phyloP scores from a whole-genome alignment of 78 protist species.

The Isochrysis galbana region DNA sequence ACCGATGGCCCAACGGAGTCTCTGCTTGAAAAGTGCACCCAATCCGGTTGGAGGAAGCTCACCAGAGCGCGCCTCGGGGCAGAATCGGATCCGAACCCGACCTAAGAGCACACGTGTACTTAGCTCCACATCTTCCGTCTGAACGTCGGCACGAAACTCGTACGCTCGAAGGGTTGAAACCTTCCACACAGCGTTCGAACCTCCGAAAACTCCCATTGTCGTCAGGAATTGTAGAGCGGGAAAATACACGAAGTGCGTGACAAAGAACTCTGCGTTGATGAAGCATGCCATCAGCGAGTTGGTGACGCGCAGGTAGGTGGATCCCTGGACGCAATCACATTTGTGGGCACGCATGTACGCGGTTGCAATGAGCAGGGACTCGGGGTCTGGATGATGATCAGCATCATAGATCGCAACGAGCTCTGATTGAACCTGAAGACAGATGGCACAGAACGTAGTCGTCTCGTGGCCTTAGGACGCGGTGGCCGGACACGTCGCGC shows the following conservation, averaged over 20 bases:
- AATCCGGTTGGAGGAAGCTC: background rate
- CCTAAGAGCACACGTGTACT: background rate
- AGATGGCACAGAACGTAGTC: too few relatives aligned
- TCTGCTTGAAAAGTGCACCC: background rate
- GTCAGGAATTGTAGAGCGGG: background rate
- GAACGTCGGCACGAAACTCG: background rate
- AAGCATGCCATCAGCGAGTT: background rate
- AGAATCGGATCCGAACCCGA: background rate
- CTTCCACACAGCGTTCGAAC: conserved; percentile 8
- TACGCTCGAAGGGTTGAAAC: background rate
- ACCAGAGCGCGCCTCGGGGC: conserved; percentile 31
- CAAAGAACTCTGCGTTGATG: conserved; percentile 22
- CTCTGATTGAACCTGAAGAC: background rate
- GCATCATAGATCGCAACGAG: background rate
- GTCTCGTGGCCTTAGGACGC: too few relatives aligned
- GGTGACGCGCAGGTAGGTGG: background rate
- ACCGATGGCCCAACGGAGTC: conserved; percentile 17
- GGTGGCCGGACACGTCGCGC: background rate
- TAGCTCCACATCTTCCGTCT: conserved; percentile 9
- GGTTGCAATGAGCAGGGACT: background rate
- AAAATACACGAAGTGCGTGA: conserved; percentile 1
- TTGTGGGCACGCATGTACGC: background rate
- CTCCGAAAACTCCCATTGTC: background rate
- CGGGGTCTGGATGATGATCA: conserved; percentile 26
- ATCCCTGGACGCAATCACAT: too few relatives aligned